A percentile compares a stretch with the other conserved stretches of the same genome.
These are phyloP conservation scores for Saccharomycodes ludwigii DNA, from an alignment of 805 yeast genomes.

Conservation along the genomic window DNA sequence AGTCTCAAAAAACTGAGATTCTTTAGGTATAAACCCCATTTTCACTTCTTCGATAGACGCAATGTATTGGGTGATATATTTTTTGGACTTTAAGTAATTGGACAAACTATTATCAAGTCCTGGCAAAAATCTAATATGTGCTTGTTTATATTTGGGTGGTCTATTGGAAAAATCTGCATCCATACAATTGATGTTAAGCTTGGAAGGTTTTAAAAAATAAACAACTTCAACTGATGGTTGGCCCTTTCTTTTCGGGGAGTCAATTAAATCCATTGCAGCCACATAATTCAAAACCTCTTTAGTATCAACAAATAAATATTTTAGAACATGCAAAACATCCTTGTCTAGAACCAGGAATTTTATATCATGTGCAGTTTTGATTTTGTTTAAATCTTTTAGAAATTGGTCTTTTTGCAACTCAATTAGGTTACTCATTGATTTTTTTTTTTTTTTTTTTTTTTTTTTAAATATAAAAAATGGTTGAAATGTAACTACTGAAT, in stretches of 20 bases:
- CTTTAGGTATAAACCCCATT: slow-evolving; percentile 51
- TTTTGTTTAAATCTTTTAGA: slow-evolving; percentile 25
- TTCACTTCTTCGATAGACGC: slow-evolving; percentile 29
- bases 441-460: background rate
- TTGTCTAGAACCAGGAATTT: slow-evolving; percentile 48
- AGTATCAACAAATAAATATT: slow-evolving; percentile 28
- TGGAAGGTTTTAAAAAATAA: slow-evolving; percentile 61
- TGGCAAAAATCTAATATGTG: slow-evolving; percentile 64
- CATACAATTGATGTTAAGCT: slow-evolving; percentile 62
- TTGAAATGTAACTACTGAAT: slow-evolving; percentile 4
- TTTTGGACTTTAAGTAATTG: slow-evolving; percentile 17
- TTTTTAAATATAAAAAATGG: slow-evolving; percentile 4
- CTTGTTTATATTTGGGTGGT: slow-evolving; percentile 63
- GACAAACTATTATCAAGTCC: slow-evolving; percentile 29
- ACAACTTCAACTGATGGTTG: slow-evolving; percentile 64
- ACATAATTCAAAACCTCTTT: slow-evolving; percentile 41
- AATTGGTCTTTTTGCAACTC: slow-evolving; percentile 27
- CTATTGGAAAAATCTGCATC: slow-evolving; percentile 55
- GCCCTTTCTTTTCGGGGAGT: slow-evolving; percentile 40
- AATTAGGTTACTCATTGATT: slow-evolving; percentile 26
- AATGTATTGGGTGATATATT: slow-evolving; percentile 18
- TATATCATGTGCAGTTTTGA: slow-evolving; percentile 32
- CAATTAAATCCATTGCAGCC: slow-evolving; percentile 54
- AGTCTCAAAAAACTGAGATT: slow-evolving; percentile 53
- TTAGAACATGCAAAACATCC: slow-evolving; percentile 35